These are phyloP conservation scores for Amphibolis antarctica DNA, from an alignment of 106 monocot genomes.

Conservation along the genomic window DNA sequence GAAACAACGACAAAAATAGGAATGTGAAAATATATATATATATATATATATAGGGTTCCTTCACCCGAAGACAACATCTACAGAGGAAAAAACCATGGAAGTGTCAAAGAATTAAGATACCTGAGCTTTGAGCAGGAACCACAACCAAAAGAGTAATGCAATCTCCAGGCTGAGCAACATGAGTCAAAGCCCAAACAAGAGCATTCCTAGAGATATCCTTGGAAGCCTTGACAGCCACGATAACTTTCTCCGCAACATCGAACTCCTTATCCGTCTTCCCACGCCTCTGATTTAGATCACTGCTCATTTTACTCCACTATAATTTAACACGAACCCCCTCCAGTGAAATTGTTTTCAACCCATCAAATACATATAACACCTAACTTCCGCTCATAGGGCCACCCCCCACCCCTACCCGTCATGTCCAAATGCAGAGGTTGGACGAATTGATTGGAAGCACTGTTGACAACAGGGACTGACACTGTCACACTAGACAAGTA, in stretches of 20 bases:
- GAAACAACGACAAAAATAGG: too few species aligned
- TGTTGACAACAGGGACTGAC: background rate
- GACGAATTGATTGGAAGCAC: constrained; percentile 5
- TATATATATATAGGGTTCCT: background rate
- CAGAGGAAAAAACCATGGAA: background rate
- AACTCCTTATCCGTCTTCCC: constrained; percentile 2
- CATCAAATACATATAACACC: background rate
- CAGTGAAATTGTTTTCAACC: background rate
- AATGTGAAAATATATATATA: background rate
- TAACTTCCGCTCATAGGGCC: background rate
- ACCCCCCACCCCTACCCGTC: background rate
- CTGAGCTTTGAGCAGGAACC: constrained; percentile 15
- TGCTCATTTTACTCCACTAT: constrained; percentile 5
- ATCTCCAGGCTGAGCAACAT: constrained; percentile 27
- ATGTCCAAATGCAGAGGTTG: background rate
- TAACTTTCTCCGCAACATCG: constrained; percentile 10
- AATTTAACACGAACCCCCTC: background rate
- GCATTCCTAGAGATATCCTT: constrained; percentile 21
- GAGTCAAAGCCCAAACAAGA: constrained; percentile 27
- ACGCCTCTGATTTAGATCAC: constrained; percentile 1
- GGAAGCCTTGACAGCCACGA: constrained; percentile 24
- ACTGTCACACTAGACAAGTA: background rate
- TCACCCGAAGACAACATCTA: background rate
- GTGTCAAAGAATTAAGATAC: background rate
- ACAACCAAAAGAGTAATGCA: constrained; percentile 19